Conservation (phyloP, 768 basidiomycete species). For the Trametes cinnabarina region DNA sequence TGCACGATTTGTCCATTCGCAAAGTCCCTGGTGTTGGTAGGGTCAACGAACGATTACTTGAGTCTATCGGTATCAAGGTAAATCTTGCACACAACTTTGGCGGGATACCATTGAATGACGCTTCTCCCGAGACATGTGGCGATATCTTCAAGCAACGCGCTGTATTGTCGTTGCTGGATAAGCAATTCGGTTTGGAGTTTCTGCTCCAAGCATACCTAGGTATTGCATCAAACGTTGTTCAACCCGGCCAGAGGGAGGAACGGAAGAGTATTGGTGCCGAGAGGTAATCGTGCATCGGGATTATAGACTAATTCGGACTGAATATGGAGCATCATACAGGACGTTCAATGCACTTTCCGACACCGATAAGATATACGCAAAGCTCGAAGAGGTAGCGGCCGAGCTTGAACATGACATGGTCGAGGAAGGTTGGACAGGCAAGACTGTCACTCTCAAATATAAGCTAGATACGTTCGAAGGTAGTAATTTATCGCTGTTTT, state of each 20-base stretch:
- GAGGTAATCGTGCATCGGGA: conserved; percentile 43
- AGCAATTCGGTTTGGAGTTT: conserved; percentile 75
- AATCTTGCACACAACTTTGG: too few relatives aligned
- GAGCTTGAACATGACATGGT: conserved; percentile 83
- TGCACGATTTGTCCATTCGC: conserved; percentile 78
- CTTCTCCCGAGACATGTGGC: conserved; percentile 66
- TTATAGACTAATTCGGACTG: too few relatives aligned
- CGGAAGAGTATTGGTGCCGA: conserved; percentile 93
- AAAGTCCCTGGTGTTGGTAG: conserved; percentile 89
- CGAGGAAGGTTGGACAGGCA: conserved; percentile 77
- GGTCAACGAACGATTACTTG: conserved; percentile 84
- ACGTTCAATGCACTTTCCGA: conserved; percentile 73
- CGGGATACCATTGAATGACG: too few relatives aligned
- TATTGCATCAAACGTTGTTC: conserved; percentile 79
- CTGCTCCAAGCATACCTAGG: conserved; percentile 83
- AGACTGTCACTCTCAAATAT: conserved; percentile 88
- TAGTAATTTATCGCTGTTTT: conserved; percentile 20
- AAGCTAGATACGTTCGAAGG: conserved; percentile 91
- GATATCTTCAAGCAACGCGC: conserved; percentile 81
- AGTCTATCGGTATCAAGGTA: conserved; percentile 85
- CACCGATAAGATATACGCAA: conserved; percentile 64
- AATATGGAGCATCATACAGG: conserved; percentile 42
- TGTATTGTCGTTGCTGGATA: conserved; percentile 78
- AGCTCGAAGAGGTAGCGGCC: conserved; percentile 76
- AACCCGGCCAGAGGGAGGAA: conserved; percentile 74